Conservation (phyloP, 352 stramenopile genomes). For the Globisporangium barbulae region DNA sequence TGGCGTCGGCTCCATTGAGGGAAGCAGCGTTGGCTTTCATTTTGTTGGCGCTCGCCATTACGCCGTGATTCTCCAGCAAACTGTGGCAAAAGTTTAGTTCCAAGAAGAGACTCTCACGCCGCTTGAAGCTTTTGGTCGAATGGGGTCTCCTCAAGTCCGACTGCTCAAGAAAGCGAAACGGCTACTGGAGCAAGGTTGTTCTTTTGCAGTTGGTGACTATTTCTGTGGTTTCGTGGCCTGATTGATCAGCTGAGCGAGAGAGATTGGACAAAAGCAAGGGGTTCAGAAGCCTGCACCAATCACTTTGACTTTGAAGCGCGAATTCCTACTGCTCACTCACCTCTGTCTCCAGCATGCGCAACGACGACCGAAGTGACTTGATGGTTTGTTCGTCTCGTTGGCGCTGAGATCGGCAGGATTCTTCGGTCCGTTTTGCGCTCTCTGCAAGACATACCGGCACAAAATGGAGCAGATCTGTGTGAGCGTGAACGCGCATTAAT, state of each 20-base stretch:
- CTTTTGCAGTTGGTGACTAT: neutral
- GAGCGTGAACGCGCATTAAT: neutral
- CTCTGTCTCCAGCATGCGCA: constrained; percentile 7
- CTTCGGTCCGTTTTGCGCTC: neutral
- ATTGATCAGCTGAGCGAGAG: neutral
- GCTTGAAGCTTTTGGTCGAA: neutral
- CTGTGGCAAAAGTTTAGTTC: too few species aligned
- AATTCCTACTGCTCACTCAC: neutral
- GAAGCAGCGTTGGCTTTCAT: constrained; percentile 24
- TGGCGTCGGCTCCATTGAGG: constrained; percentile 27
- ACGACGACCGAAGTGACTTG: constrained; percentile 3
- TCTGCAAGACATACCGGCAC: neutral
- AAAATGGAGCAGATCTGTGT: neutral
- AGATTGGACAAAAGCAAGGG: neutral
- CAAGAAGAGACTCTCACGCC: neutral
- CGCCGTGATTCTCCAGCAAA: neutral
- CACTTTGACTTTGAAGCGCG: too few species aligned
- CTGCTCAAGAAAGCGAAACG: neutral
- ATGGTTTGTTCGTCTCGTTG: constrained; percentile 11
- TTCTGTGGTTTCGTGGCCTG: neutral
- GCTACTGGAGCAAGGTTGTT: neutral
- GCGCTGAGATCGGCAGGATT: neutral
- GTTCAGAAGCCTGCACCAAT: neutral
- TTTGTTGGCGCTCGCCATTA: constrained; percentile 5
- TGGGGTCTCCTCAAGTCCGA: neutral